A percentile compares a stretch with the other conserved stretches of the same genome.
Conservation (phyloP, 129 eudicot genomes). For the Artemisia annua region DNA sequence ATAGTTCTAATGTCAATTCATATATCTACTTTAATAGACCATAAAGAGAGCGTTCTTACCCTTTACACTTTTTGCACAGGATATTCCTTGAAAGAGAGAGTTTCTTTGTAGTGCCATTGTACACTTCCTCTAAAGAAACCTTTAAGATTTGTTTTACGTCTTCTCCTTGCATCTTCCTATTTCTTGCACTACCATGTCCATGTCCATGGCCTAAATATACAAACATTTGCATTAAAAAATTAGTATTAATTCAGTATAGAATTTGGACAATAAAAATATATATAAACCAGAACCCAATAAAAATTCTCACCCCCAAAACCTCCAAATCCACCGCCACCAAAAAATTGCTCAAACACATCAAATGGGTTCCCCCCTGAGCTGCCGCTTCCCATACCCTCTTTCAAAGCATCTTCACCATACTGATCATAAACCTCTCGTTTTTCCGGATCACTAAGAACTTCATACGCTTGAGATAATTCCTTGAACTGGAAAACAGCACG, state of each 20-base stretch:
- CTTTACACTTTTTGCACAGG: conserved; percentile 74
- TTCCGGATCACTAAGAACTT: conserved; percentile 77
- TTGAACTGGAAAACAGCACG: conserved; percentile 51
- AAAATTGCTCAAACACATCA: conserved; percentile 66
- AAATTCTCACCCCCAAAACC: not conserved
- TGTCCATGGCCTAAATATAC: conserved; percentile 15
- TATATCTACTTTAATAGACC: not conserved
- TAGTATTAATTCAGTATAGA: too few species aligned
- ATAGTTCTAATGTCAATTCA: not conserved
- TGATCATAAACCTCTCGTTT: conserved; percentile 75
- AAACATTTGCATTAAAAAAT: too few species aligned
- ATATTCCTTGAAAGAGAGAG: conserved; percentile 67
- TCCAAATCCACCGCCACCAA: conserved; percentile 8
- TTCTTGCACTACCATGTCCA: not conserved
- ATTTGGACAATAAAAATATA: too few species aligned
- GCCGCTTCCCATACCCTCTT: conserved; percentile 78
- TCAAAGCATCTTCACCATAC: conserved; percentile 84
- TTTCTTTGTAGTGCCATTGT: conserved; percentile 67
- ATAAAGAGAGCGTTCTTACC: conserved; percentile 40
- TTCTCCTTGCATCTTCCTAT: too few species aligned
- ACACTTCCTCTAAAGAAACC: conserved; percentile 80
- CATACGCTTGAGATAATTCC: conserved; percentile 85
- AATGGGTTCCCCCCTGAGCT: conserved; percentile 47
- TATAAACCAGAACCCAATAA: not conserved
- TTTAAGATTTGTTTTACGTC: conserved; percentile 25